Evolutionary conservation across 805 yeast genomes (phyloP).

Genomic region (Pichia californica): DNA sequence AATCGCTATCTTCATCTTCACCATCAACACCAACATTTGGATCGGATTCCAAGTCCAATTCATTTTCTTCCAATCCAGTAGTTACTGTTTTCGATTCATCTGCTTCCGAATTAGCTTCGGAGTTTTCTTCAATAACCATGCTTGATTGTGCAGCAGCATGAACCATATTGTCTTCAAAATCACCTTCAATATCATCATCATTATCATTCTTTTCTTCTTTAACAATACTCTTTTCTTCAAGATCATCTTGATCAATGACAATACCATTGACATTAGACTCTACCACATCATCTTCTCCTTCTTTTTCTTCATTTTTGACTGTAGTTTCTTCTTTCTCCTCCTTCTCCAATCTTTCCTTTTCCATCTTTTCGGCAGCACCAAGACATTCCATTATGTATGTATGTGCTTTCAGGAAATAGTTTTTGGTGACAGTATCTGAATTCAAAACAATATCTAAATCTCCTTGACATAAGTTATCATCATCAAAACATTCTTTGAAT

Average conservation of each 20-base stretch:
- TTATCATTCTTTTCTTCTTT: conserved; percentile 16
- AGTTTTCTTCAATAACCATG: too few relatives aligned
- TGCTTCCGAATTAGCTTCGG: too few relatives aligned
- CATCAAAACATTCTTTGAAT: conserved; percentile 18
- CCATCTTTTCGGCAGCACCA: conserved; percentile 9
- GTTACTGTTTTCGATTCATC: neutral
- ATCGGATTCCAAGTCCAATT: neutral
- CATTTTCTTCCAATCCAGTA: too few relatives aligned
- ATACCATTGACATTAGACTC: too few relatives aligned
- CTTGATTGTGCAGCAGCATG: neutral
- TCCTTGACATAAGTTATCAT: conserved; percentile 23
- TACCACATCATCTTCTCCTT: neutral
- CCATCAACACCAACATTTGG: neutral
- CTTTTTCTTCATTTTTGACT: neutral
- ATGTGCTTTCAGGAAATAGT: conserved; percentile 21
- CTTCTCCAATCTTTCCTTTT: neutral
- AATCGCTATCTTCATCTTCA: neutral
- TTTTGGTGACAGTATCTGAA: conserved; percentile 17
- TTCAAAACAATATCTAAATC: conserved; percentile 22
- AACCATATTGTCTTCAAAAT: neutral
- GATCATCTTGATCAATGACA: neutral
- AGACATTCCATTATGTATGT: conserved; percentile 24
- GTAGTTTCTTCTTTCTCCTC: conserved; percentile 7
- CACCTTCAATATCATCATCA: conserved; percentile 13
- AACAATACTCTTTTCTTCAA: neutral